A percentile compares a stretch with the other conserved stretches of the same genome.
phyloP scores from a whole-genome alignment of 352 stramenopile species.

The Phytophthora colocasiae region DNA sequence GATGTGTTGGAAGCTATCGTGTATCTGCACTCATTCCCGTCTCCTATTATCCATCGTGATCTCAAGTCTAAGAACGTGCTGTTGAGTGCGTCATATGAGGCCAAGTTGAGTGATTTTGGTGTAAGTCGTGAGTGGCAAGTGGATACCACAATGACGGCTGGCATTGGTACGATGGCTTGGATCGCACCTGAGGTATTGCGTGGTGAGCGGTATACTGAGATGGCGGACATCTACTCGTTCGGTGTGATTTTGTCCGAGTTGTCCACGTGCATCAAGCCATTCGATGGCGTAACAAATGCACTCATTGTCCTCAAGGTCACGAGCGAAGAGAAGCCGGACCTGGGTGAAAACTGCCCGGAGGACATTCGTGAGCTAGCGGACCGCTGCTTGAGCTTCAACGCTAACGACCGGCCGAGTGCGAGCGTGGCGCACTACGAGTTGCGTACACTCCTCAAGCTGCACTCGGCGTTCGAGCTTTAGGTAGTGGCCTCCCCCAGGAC shows the following conservation, averaged over 20 bases:
- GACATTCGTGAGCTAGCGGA: slow-evolving; percentile 69
- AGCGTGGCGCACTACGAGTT: slow-evolving; percentile 83
- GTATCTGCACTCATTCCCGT: slow-evolving; percentile 86
- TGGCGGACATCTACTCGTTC: slow-evolving; percentile 90
- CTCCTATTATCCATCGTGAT: slow-evolving; percentile 83
- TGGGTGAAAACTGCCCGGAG: slow-evolving; percentile 65
- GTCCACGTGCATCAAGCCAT: slow-evolving; percentile 68
- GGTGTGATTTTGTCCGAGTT: slow-evolving; percentile 83
- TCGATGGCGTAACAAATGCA: slow-evolving; percentile 73
- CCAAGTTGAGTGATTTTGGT: slow-evolving; percentile 88
- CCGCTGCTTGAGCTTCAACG: slow-evolving; percentile 73
- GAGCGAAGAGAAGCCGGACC: slow-evolving; percentile 67
- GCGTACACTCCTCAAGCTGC: slow-evolving; percentile 72
- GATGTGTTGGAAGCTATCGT: slow-evolving; percentile 82
- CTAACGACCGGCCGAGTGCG: slow-evolving; percentile 67
- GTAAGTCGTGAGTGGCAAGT: slow-evolving; percentile 80
- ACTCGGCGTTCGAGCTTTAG: slow-evolving; percentile 66
- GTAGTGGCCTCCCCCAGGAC: slow-evolving; percentile 21
- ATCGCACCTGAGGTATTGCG: slow-evolving; percentile 83
- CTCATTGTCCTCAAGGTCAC: slow-evolving; percentile 82
- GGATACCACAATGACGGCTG: slow-evolving; percentile 81
- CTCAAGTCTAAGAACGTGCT: slow-evolving; percentile 86
- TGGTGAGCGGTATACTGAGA: slow-evolving; percentile 86
- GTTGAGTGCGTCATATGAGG: slow-evolving; percentile 63
- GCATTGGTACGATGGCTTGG: slow-evolving; percentile 88